Evolutionary conservation across 1,284 basidiomycete species (phyloP), one percentile per base, ranked within the genome.

Genomic region (Stereum hirsutum): DNA sequence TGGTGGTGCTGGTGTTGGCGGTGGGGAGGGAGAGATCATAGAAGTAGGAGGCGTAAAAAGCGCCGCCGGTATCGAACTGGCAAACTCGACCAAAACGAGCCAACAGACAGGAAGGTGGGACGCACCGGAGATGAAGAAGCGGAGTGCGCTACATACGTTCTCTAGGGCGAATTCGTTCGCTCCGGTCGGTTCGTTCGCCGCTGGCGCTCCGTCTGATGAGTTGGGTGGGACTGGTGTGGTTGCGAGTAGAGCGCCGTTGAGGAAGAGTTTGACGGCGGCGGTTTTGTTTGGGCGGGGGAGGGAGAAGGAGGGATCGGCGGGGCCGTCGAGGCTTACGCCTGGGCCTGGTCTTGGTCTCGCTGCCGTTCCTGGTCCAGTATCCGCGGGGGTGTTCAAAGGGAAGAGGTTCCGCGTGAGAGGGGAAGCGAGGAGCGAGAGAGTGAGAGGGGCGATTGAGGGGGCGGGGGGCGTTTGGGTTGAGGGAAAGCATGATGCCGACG

Each of bases 131-230:
- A 12, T 32, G 23, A 20, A 40, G 42, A 23, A 45, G 39, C 58
- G 58, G 31, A 76, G 75, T 40, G 65, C 78, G 20, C 70, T 82
- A 35, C 68, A 71, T 6, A 64, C 69, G 6, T 79, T 81, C 50
- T 60, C 70, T 43, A 69, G 79, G 5, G 60, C 69, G 4, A 72
- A 78, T 27, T 81, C 80, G 5, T 81, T 81, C 52, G 69, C 68
- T 1, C 69, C 72, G 0, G 53, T 54, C 5, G 48, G 56, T 20
- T 47, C 45, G 11, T 49, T 28, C 23, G n/a, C 14, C 14, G 41
- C 17, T 21, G 3, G 17, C 15, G 27, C 21, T 26, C 14, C n/a
- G n/a, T n/a, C n/a, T n/a, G n/a, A n/a, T n/a, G n/a, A n/a, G n/a
- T n/a, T n/a, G n/a, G n/a, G n/a, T n/a, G n/a, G 14, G 34, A 12